Evolutionary conservation across 2,329 filamentous ascomycete species (phyloP), one percentile per base, ranked within the genome.

Genomic region (Stagonosporopsis cucurbitacearum): DNA sequence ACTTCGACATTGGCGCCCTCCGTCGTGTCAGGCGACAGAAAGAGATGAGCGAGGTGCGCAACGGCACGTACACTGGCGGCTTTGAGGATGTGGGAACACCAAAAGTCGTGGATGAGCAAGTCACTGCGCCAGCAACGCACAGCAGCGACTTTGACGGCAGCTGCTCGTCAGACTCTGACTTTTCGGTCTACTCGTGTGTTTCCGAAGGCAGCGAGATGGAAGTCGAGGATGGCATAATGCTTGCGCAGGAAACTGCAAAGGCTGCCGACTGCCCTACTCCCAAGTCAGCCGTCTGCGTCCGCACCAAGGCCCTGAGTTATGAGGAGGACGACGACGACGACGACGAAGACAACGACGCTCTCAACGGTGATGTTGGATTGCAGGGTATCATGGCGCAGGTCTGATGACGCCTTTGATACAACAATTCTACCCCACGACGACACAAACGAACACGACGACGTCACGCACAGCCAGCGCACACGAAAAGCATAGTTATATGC

Each of bases 171-270:
- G 59, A 52, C 9, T 68, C 67, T 1, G 63, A 64, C 13, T 59
- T 62, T 23, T 66, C 67, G 0, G 51, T 66, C 37, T 68, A 68
- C 48, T 68, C 65, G 0, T 64, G 57, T 23, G 53, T 56, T 1
- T 68, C 69, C 1, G 64, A 72, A 15, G 74, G 74, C 4, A 70
- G 75, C 32, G 75, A 78, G 36, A 67, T 84, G 2, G 77, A 81
- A 26, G 80, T 85, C 1, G 74, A 77, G 4, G 77, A 80, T 15
- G 84, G 84, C 2, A 75, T 87, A 4, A 83, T 84, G 1, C 68
- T 87, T 23, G 80, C 81, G 3, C 84, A 87, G 65, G 84, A 86
- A 66, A 82, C 80, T 39, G 78, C 84, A 15, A 79, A 80, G 58
- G 71, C 48, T 11, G 39, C 47, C 4, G 45, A 53, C n/a, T 12